Evolutionary conservation across 2,329 filamentous ascomycete species (phyloP).

Genomic region (Nothopassalora personata): DNA sequence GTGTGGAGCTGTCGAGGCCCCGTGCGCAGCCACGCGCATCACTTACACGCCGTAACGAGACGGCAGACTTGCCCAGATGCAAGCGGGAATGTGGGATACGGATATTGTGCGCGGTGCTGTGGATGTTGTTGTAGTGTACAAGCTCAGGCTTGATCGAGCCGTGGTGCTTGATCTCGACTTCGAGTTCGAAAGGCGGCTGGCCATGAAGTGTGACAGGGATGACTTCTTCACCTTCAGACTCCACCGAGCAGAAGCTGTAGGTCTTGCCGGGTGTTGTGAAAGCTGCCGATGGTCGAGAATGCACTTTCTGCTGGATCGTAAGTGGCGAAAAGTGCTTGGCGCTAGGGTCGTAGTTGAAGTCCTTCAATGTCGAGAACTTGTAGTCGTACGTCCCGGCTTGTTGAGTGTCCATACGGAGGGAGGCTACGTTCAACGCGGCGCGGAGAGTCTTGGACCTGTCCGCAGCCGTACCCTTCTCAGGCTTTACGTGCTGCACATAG

Average conservation of each 20-base stretch:
- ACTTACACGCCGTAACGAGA: slow-evolving; percentile 83
- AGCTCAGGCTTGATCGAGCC: slow-evolving; percentile 73
- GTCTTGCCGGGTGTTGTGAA: slow-evolving; percentile 85
- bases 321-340: slow-evolving; percentile 60
- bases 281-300: slow-evolving; percentile 72
- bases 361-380: slow-evolving; percentile 73
- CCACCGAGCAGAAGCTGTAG: slow-evolving; percentile 90
- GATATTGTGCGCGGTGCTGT: slow-evolving; percentile 67
- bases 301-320: slow-evolving; percentile 73
- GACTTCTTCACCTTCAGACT: slow-evolving; percentile 69
- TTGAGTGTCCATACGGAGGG: slow-evolving; percentile 78
- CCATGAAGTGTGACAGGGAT: slow-evolving; percentile 85
- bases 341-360: slow-evolving; percentile 78
- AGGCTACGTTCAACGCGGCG: slow-evolving; percentile 67
- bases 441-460: slow-evolving; percentile 65
- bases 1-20: slow-evolving; percentile 59
- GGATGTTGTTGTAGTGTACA: slow-evolving; percentile 75
- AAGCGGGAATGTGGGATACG: slow-evolving; percentile 79
- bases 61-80: slow-evolving; percentile 79
- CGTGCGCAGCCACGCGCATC: slow-evolving; percentile 83
- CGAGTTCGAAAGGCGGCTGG: slow-evolving; percentile 78
- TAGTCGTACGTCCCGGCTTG: slow-evolving; percentile 82
- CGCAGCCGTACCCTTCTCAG: slow-evolving; percentile 59
- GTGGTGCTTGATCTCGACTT: slow-evolving; percentile 90
- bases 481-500: slow-evolving; percentile 72